These are phyloP conservation scores for Sugiyamaella floridensis DNA, from an alignment of 805 yeast genomes.

Conservation along the genomic window DNA sequence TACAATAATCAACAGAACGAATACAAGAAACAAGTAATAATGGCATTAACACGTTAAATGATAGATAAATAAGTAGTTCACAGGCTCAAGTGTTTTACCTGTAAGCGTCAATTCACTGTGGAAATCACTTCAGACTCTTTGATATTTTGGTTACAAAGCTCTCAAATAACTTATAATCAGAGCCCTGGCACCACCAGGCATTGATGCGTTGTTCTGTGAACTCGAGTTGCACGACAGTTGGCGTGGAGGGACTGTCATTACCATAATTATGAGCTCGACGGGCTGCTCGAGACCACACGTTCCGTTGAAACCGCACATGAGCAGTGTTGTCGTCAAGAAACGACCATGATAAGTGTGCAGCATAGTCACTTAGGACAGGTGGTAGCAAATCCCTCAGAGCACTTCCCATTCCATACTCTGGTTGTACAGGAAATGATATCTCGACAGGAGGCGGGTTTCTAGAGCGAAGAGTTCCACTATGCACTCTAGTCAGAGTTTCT, in stretches of 20 bases:
- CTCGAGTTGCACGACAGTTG: background rate
- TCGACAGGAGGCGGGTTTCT: background rate
- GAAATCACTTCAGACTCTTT: background rate
- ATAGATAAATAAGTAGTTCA: no score
- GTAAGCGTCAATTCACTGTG: background rate
- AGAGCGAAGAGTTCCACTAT: background rate
- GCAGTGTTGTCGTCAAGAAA: background rate
- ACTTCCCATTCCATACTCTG: background rate
- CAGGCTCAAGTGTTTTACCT: no score
- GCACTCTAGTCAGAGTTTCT: background rate
- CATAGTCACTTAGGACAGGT: background rate
- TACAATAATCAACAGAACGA: no score
- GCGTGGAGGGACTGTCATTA: background rate
- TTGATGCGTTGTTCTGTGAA: background rate
- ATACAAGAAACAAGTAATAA: no score
- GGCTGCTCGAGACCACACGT: slow-evolving; percentile 19
- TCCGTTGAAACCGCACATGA: slow-evolving; percentile 1
- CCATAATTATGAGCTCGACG: slow-evolving; percentile 8
- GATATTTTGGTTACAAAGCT: slow-evolving; percentile 8
- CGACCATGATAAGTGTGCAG: background rate
- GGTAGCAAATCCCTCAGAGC: background rate
- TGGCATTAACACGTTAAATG: no score
- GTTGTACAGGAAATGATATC: background rate
- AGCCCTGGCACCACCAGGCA: slow-evolving; percentile 12
- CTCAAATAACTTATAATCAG: slow-evolving; percentile 10